Percentiles rank a stretch among this genome's conserved stretches.
These are phyloP conservation scores for Xylaria acuta DNA, from an alignment of 495 filamentous ascomycete species.

Conservation along the genomic window DNA sequence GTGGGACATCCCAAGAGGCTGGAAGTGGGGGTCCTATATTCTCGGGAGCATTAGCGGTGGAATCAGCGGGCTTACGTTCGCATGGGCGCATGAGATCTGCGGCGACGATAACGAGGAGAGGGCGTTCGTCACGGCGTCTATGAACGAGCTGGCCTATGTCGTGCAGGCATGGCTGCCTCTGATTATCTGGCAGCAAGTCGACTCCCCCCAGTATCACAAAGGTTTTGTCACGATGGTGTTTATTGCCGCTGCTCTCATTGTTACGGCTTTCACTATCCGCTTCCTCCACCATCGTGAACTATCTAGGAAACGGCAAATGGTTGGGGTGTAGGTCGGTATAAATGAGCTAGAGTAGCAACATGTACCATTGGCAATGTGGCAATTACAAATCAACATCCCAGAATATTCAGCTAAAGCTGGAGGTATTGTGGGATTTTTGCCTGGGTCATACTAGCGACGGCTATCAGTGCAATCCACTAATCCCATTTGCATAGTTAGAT, in stretches of 20 bases:
- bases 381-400: background rate
- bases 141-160: constrained; percentile 53
- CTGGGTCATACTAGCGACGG: background rate
- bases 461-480: background rate
- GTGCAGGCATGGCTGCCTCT: constrained; percentile 54
- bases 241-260: constrained; percentile 43
- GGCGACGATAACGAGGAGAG: constrained; percentile 60
- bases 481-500: background rate
- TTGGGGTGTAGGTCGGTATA: background rate
- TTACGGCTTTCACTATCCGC: constrained; percentile 46
- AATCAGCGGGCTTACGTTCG: constrained; percentile 46
- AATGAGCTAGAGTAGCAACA: background rate
- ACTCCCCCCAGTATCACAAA: constrained; percentile 52
- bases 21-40: constrained; percentile 58
- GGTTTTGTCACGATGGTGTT: constrained; percentile 53
- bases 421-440: background rate
- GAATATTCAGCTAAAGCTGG: background rate
- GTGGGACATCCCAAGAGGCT: constrained; percentile 50
- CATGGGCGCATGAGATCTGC: constrained; percentile 63
- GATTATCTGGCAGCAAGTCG: constrained; percentile 55
- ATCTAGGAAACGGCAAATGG: constrained; percentile 24
- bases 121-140: constrained; percentile 54
- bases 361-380: background rate
- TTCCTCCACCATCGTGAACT: constrained; percentile 51
- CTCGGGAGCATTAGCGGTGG: constrained; percentile 49